phyloP scores from a whole-genome alignment of 1,284 basidiomycete genomes.

The Schizophyllum commune region DNA sequence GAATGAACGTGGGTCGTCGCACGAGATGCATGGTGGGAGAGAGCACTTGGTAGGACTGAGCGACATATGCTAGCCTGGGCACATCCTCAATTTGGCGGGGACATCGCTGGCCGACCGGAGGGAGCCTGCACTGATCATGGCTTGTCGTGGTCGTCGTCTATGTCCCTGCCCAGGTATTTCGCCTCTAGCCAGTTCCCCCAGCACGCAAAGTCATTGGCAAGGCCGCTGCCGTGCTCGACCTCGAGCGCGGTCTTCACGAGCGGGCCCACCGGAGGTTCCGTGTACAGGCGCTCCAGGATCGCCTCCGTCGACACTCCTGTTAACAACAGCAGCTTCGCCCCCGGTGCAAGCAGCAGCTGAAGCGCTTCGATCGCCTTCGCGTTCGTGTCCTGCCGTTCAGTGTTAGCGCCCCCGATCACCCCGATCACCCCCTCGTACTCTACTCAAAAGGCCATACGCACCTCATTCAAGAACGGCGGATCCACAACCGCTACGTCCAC shows the following conservation, averaged over 20 bases:
- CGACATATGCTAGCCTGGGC: too few species aligned
- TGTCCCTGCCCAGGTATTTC: constrained; percentile 22
- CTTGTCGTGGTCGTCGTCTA: neutral
- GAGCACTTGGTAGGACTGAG: too few species aligned
- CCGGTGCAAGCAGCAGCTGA: constrained; percentile 28
- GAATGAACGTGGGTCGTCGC: too few species aligned
- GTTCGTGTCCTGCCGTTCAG: constrained; percentile 27
- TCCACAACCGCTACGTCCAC: constrained; percentile 32
- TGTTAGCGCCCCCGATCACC: neutral
- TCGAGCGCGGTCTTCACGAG: constrained; percentile 24
- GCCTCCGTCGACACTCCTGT: constrained; percentile 30
- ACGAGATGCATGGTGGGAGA: too few species aligned
- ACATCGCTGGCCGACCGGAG: too few species aligned
- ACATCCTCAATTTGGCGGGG: too few species aligned
- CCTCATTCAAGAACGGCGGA: constrained; percentile 37
- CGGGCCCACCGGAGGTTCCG: constrained; percentile 27
- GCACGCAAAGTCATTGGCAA: constrained; percentile 33
- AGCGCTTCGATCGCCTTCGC: constrained; percentile 25
- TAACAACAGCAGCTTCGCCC: constrained; percentile 29
- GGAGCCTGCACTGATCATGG: too few species aligned
- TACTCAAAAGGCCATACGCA: constrained; percentile 11
- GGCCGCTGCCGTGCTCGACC: constrained; percentile 22
- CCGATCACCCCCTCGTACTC: neutral
- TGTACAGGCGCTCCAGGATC: constrained; percentile 26
- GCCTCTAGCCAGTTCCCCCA: constrained; percentile 36